A percentile compares a stretch with the other conserved stretches of the same genome.
Conservation (phyloP, 2,329 filamentous ascomycete species). For the Fusarium annulatum region DNA sequence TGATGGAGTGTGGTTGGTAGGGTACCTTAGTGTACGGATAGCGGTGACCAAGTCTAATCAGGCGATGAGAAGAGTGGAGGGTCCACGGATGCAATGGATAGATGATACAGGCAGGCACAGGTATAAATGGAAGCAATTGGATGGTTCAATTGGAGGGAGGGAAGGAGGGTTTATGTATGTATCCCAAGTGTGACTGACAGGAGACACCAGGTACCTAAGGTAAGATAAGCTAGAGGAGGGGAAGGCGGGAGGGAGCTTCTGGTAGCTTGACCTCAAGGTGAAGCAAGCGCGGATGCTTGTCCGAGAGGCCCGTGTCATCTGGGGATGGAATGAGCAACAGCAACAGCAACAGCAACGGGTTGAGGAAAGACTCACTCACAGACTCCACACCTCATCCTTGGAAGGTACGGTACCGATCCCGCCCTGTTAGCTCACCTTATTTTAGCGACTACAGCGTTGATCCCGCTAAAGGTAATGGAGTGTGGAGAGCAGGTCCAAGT, state of each 20-base stretch:
- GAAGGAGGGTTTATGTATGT: conserved; percentile 33
- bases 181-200: conserved; percentile 5
- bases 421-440: conserved; percentile 25
- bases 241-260: conserved; percentile 26
- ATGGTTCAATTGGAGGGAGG: conserved; percentile 19
- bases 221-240: conserved; percentile 25
- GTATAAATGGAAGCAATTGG: conserved; percentile 20
- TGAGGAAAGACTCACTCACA: conserved; percentile 18
- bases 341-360: conserved; percentile 1
- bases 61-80: conserved; percentile 19
- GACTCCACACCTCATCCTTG: conserved; percentile 13
- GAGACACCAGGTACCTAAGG: conserved; percentile 7
- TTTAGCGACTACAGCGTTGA: conserved; percentile 29
- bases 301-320: conserved; percentile 30
- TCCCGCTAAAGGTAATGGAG: conserved; percentile 1
- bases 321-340: conserved; percentile 26
- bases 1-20: conserved; percentile 1
- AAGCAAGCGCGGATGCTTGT: conserved; percentile 22
- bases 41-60: conserved; percentile 33
- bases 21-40: conserved; percentile 3
- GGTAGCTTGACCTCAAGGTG: conserved; percentile 13
- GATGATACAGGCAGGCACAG: not conserved
- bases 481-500: conserved; percentile 23
- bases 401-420: conserved; percentile 13
- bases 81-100: conserved; percentile 3